phyloP scores from a whole-genome alignment of 208 protist genomes.

The Trypanosomatidae sp. region DNA sequence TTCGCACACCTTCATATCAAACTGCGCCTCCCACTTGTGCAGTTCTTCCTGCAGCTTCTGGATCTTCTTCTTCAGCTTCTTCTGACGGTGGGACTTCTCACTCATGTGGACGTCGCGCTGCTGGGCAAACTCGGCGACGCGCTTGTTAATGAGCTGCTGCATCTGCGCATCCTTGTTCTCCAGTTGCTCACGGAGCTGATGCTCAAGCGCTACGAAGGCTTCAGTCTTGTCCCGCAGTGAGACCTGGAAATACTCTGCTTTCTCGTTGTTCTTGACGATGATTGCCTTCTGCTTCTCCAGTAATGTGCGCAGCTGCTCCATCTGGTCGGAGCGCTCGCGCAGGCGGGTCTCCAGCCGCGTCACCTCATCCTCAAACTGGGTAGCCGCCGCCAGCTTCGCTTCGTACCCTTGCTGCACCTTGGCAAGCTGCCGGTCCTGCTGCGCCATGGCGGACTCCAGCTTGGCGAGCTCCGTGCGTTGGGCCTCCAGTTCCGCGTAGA shows the following conservation, averaged over 20 bases:
- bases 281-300: slow-evolving; percentile 85
- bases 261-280: slow-evolving; percentile 86
- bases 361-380: slow-evolving; percentile 37
- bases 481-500: slow-evolving; percentile 61
- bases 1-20: slow-evolving; percentile 84
- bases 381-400: slow-evolving; percentile 36
- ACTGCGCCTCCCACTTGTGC: slow-evolving; percentile 50
- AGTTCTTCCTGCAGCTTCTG: slow-evolving; percentile 68
- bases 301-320: slow-evolving; percentile 71
- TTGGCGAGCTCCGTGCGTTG: slow-evolving; percentile 45
- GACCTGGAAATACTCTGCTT: slow-evolving; percentile 66
- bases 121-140: slow-evolving; percentile 62
- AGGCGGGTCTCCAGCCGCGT: slow-evolving; percentile 43
- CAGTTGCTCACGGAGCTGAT: slow-evolving; percentile 43
- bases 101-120: slow-evolving; percentile 48
- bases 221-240: slow-evolving; percentile 53
- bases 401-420: slow-evolving; percentile 62
- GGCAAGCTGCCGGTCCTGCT: slow-evolving; percentile 45
- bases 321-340: slow-evolving; percentile 66
- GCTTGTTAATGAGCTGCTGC: slow-evolving; percentile 76
- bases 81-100: slow-evolving; percentile 43
- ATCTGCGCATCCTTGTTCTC: slow-evolving; percentile 77
- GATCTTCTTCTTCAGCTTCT: slow-evolving; percentile 85
- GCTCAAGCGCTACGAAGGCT: slow-evolving; percentile 35
- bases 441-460: slow-evolving; percentile 37